A percentile compares a stretch with the other conserved stretches of the same genome.
These are phyloP conservation scores for Boletus fagicola DNA, from an alignment of 768 basidiomycete genomes.

Conservation along the genomic window DNA sequence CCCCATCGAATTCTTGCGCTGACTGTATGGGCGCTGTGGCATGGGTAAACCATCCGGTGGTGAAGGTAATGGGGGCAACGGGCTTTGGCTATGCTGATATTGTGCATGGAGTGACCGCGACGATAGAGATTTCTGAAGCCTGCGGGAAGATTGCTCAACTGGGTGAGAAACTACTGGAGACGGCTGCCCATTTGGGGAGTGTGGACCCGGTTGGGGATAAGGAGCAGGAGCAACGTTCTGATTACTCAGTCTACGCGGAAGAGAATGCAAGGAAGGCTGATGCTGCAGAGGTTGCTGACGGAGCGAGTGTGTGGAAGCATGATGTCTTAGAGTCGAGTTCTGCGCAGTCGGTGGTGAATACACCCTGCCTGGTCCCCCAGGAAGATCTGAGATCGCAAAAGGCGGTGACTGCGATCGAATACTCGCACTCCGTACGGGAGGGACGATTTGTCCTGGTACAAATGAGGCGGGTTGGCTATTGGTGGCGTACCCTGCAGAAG, in stretches of 20 bases:
- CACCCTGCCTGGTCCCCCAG: conserved; percentile 17
- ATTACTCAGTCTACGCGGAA: conserved; percentile 12
- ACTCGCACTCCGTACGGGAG: conserved; percentile 41
- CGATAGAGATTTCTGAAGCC: conserved; percentile 53
- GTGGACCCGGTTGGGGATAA: conserved; percentile 18
- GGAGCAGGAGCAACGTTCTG: conserved; percentile 13
- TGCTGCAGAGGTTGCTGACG: conserved; percentile 28
- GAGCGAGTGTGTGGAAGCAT: conserved; percentile 28
- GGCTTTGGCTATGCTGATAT: conserved; percentile 40
- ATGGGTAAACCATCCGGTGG: conserved; percentile 35
- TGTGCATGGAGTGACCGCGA: conserved; percentile 57
- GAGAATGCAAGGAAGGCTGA: conserved; percentile 15
- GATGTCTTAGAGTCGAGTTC: conserved; percentile 17
- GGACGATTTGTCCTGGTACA: conserved; percentile 36
- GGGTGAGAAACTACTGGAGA: conserved; percentile 32
- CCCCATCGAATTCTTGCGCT: conserved; percentile 21
- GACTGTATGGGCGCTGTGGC: conserved; percentile 26
- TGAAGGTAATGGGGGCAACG: conserved; percentile 39
- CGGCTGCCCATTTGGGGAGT: conserved; percentile 10
- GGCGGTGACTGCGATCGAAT: conserved; percentile 27
- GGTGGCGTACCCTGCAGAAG: conserved; percentile 19
- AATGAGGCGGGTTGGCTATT: conserved; percentile 34
- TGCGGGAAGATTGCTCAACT: conserved; percentile 42
- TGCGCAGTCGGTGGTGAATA: conserved; percentile 18
- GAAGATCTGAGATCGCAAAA: conserved; percentile 22